phyloP scores from a whole-genome alignment of 164 flowering plant species.

The Stephania cephalantha region DNA sequence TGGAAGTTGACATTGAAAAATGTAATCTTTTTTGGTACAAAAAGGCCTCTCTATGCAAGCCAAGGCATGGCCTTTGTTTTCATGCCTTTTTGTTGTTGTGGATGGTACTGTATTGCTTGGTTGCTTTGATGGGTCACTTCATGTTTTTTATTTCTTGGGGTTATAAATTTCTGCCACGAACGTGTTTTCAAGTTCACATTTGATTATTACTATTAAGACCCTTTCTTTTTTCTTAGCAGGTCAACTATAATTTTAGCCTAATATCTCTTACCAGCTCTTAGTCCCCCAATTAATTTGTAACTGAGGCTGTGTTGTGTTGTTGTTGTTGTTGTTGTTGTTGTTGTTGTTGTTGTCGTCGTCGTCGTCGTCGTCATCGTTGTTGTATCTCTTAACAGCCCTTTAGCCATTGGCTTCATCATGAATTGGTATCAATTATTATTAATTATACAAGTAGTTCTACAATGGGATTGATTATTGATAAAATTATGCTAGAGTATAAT shows the following conservation, averaged over 20 bases:
- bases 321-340: too few species aligned
- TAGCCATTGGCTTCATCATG: background rate
- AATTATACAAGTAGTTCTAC: background rate
- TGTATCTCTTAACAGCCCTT: background rate
- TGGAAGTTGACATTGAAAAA: constrained; percentile 1
- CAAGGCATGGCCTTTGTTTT: background rate
- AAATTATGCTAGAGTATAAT: background rate
- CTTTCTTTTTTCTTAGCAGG: background rate
- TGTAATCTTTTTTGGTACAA: background rate
- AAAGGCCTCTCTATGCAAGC: background rate
- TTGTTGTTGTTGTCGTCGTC: too few species aligned
- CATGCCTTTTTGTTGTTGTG: background rate
- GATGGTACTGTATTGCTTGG: background rate
- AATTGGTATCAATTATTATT: background rate
- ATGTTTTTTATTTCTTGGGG: background rate
- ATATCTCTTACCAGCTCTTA: background rate
- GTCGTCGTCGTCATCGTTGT: too few species aligned
- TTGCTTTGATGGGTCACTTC: background rate
- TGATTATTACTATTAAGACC: background rate
- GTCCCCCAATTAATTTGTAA: too few species aligned
- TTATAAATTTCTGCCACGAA: background rate
- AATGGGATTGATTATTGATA: background rate
- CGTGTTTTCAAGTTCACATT: background rate
- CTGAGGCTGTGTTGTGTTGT: too few species aligned
- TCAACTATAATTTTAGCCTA: background rate